These are phyloP conservation scores for Fusarium globosum DNA, from an alignment of 2,329 filamentous ascomycete genomes.

Conservation along the genomic window DNA sequence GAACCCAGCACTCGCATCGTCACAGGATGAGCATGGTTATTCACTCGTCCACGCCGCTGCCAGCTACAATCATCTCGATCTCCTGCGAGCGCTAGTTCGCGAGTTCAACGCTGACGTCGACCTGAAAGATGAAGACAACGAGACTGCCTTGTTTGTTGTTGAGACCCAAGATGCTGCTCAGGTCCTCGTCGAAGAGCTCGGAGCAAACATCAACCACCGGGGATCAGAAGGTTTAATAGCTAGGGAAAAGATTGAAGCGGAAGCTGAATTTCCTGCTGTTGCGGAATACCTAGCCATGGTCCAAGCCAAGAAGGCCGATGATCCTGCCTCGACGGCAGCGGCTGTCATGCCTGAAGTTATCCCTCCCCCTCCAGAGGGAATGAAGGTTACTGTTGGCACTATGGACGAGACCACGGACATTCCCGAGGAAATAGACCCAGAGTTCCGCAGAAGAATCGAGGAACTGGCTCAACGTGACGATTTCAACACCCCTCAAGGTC, in stretches of 20 bases:
- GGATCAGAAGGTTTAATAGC: conserved; percentile 85
- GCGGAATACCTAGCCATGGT: conserved; percentile 32
- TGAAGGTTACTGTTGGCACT: conserved; percentile 81
- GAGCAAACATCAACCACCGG: conserved; percentile 71
- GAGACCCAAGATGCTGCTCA: conserved; percentile 84
- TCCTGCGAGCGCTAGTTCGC: conserved; percentile 79
- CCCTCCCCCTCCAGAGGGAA: conserved; percentile 77
- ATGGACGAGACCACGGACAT: conserved; percentile 72
- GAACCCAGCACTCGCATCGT: conserved; percentile 79
- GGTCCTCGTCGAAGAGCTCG: conserved; percentile 84
- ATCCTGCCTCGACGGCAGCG: conserved; percentile 47
- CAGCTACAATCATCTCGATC: conserved; percentile 87
- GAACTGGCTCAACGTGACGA: conserved; percentile 86
- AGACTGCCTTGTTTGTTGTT: conserved; percentile 94
- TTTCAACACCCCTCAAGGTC: conserved; percentile 83
- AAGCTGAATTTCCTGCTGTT: conserved; percentile 41
- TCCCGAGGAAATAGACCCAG: conserved; percentile 76
- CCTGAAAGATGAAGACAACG: conserved; percentile 87
- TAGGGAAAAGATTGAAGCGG: conserved; percentile 73
- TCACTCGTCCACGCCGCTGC: conserved; percentile 92
- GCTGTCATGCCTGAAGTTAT: conserved; percentile 53
- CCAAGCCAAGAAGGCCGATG: conserved; percentile 42
- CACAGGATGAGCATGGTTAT: conserved; percentile 92
- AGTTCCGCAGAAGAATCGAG: conserved; percentile 87
- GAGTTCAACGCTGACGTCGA: conserved; percentile 85